Evolutionary conservation across 768 basidiomycete genomes (phyloP).

Genomic region (Macrolepiota albuminosa): DNA sequence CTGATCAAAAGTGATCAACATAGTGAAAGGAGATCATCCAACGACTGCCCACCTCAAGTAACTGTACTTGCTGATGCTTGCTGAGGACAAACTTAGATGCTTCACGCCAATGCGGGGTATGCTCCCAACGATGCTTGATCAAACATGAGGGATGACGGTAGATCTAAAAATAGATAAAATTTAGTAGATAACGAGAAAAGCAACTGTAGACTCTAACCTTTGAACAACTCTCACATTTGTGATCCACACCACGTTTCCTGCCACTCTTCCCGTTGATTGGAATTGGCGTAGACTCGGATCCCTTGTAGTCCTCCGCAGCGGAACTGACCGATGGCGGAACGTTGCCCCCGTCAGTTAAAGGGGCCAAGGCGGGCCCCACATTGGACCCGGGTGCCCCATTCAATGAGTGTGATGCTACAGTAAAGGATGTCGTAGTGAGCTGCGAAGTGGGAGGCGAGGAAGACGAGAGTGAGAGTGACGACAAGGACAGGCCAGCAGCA

Average conservation of each 20-base stretch:
- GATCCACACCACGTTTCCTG: conserved; percentile 82
- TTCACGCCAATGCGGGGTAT: conserved; percentile 94
- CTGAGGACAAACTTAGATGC: conserved; percentile 85
- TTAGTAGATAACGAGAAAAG: conserved; percentile 5
- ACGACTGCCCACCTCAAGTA: conserved; percentile 66
- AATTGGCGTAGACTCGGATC: conserved; percentile 26
- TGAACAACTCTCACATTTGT: conserved; percentile 90
- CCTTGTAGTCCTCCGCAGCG: conserved; percentile 13
- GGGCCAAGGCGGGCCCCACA: conserved; percentile 17
- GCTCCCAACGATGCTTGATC: conserved; percentile 98
- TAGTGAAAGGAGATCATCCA: neutral
- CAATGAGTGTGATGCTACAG: conserved; percentile 20
- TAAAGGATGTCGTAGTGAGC: conserved; percentile 20
- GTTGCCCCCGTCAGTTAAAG: conserved; percentile 23
- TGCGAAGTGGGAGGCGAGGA: conserved; percentile 28
- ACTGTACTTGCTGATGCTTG: conserved; percentile 96
- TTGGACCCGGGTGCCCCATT: conserved; percentile 17
- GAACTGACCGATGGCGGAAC: conserved; percentile 9
- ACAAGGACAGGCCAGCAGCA: conserved; percentile 35
- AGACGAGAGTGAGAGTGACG: conserved; percentile 39
- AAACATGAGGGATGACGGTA: conserved; percentile 93
- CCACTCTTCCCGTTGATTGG: conserved; percentile 36
- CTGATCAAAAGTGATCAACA: conserved; percentile 27
- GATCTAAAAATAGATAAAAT: conserved; percentile 39
- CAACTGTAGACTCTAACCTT: conserved; percentile 54